phyloP scores from a whole-genome alignment of 331 rosid species.

The Quercus lobata region DNA sequence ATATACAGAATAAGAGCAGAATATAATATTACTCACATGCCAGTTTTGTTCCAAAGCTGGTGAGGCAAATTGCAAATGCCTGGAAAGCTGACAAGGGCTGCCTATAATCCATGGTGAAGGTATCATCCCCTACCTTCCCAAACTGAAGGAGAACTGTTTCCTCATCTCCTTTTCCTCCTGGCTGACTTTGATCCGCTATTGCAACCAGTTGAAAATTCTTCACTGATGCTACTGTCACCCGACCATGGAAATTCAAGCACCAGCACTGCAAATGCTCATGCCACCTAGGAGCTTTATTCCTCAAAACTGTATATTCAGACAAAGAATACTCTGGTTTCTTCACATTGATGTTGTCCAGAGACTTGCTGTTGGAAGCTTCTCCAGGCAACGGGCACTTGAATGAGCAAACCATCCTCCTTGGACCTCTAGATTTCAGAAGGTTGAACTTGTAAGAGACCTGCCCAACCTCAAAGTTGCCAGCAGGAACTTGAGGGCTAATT shows the following conservation, averaged over 20 bases:
- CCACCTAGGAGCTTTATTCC: conserved; percentile 98
- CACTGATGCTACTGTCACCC: conserved; percentile 92
- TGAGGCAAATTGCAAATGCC: conserved; percentile 94
- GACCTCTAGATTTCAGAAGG: conserved; percentile 95
- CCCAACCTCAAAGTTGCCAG: conserved; percentile 89
- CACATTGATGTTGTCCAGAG: conserved; percentile 22
- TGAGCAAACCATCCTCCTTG: conserved; percentile 86
- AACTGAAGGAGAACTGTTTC: conserved; percentile 90
- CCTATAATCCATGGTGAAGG: conserved; percentile 93
- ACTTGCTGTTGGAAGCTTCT: conserved; percentile 33
- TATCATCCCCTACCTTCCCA: conserved; percentile 90
- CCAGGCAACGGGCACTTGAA: conserved; percentile 50
- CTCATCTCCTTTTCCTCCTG: conserved; percentile 86
- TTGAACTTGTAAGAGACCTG: conserved; percentile 88
- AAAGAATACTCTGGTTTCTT: conserved; percentile 30
- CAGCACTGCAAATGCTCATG: conserved; percentile 96
- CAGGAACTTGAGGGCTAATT: conserved; percentile 94
- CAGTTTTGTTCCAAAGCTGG: conserved; percentile 96
- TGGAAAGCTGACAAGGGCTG: conserved; percentile 95
- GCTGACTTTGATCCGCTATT: conserved; percentile 73
- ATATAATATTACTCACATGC: conserved; percentile 77
- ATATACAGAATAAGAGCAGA: conserved; percentile 28
- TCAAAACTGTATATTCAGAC: conserved; percentile 58
- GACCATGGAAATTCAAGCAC: conserved; percentile 99
- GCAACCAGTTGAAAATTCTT: conserved; percentile 96